Evolutionary conservation across 176 grass and related monocot species (phyloP), one percentile per base, ranked within the genome.

Genomic region (Olyra latifolia): DNA sequence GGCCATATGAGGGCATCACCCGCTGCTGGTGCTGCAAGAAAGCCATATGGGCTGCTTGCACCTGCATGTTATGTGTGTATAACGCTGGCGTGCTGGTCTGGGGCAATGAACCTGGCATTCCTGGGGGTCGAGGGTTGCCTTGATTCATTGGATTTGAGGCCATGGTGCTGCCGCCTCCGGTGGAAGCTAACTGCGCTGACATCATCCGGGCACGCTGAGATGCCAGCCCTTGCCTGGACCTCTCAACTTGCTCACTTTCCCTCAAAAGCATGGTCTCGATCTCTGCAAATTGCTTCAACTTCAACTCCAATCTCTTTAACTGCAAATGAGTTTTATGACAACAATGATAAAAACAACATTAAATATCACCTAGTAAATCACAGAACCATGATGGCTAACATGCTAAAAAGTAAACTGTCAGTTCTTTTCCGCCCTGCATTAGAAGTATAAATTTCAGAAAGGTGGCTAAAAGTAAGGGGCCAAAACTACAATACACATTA

Each of bases 241-340:
- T 68, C 75, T 99, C 97, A 35, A 74, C 59, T 39, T 88, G 88
- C 72, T 99, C 93, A 6, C 97, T 93, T 80, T 96, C 93, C 87
- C 93, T 99, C 79, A 96, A 81, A 59, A 99, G 81, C 41, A 84
- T 45, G 71, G 93, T 99, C 79, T 99, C 97, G 1, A 99, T 71
- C 79, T 99, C 97, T 0, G 97, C 93, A 73, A 96, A 99, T 72
- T 99, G 90, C 76, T 99, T 99, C 84, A 99, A 23, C 84, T 99
- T 99, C 80, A 95, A 81, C 80, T 99, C 96, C 78, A 99, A 82
- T 69, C 96, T 95, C 77, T 99, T 99, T 49, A 99, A 83, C 96
- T 99, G 86, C 56, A 83, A 42, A 93, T 25, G 42, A 65, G 62
- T 46, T 47, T 41, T 55, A 54, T 44, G 25, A 79, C 15, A 43